Base-by-base conservation (phyloP, 495 filamentous ascomycete genomes). In the Talaromyces nanjingensis region DNA sequence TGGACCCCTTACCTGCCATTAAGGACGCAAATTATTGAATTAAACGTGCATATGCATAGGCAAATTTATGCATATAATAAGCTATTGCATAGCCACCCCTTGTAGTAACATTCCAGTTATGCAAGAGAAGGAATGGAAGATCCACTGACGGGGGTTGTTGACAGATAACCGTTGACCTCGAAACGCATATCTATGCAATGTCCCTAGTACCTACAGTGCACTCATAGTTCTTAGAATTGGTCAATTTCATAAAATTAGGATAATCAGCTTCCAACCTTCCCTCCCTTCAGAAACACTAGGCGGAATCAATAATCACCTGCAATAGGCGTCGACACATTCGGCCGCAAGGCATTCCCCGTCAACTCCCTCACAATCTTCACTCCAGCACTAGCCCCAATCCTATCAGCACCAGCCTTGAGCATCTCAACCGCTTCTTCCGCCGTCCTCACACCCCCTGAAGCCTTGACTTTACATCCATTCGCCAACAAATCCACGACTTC, bases 331-430 rank as follows among this genome's bases (percentile, higher is more conserved):
- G 42, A 53, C n/a, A 34, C 59, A 60, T 60, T 47, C 37, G 59
- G 59, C 34, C 59, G 6, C 60, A 52, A 33, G 7, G 60, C 52
- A 64, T 57, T 69, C n/a, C 71, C 70, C 29, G 67, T 64, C 34
- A 76, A 42, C 54, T 86, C 83, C 64, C 81, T 73, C 71, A 83
- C 75, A 66, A 89, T 88, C 67, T 72, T 76, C 60, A 86, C 75
- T 24, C 85, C 86, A 58, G 76, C 76, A 68, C 83, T 86, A 8
- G 84, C 83, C 37, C 87, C 88, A 66, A 91, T 83, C 65, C 88
- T 78, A 64, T 78, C 78, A 2, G 88, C 88, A 5, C 88, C 88
- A 20, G 85, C 86, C 73, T 86, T 79, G 27, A 88, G 65, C 85
- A 90, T 85, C 60, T 70, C 74, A 60, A 81, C 47, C 66, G 77